Evolutionary conservation across 2,329 filamentous ascomycete species (phyloP).

Genomic region (Pleochaeta shiraiana): DNA sequence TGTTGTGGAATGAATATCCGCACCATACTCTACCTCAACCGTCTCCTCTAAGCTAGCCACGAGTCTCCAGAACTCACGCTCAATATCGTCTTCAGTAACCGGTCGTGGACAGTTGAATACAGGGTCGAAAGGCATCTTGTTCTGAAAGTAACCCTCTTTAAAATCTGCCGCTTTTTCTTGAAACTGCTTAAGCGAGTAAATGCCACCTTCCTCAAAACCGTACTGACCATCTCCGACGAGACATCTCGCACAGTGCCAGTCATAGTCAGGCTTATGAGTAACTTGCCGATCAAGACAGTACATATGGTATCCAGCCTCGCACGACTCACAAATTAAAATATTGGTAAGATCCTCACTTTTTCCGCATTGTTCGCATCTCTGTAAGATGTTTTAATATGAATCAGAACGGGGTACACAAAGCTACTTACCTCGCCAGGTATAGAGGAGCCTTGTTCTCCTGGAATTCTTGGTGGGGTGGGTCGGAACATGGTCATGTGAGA

Average conservation of each 20-base stretch:
- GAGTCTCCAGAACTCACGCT: slow-evolving; percentile 89
- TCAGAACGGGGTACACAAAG: slow-evolving; percentile 28
- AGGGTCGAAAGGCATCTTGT: slow-evolving; percentile 73
- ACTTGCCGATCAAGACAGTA: slow-evolving; percentile 75
- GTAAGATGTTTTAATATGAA: slow-evolving; percentile 16
- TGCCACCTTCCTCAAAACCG: slow-evolving; percentile 87
- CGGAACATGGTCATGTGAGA: slow-evolving; percentile 94
- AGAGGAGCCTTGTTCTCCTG: slow-evolving; percentile 23
- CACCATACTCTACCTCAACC: slow-evolving; percentile 94
- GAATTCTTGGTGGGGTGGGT: slow-evolving; percentile 48
- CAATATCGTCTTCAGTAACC: slow-evolving; percentile 86
- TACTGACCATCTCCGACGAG: slow-evolving; percentile 93
- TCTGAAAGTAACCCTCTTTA: slow-evolving; percentile 82
- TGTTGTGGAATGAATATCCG: slow-evolving; percentile 94
- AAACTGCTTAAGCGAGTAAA: slow-evolving; percentile 90
- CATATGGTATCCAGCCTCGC: slow-evolving; percentile 73
- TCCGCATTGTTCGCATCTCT: slow-evolving; percentile 75
- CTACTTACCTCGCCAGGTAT: slow-evolving; percentile 31
- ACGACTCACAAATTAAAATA: slow-evolving; percentile 73
- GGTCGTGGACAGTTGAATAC: slow-evolving; percentile 59
- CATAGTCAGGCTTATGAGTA: slow-evolving; percentile 52
- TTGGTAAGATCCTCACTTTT: slow-evolving; percentile 50
- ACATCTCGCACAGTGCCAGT: slow-evolving; percentile 94
- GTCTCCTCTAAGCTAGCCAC: slow-evolving; percentile 89
- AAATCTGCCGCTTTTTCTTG: slow-evolving; percentile 92